These are phyloP conservation scores for Lasiosphaeria ovina DNA, from an alignment of 495 filamentous ascomycete species.

Conservation along the genomic window DNA sequence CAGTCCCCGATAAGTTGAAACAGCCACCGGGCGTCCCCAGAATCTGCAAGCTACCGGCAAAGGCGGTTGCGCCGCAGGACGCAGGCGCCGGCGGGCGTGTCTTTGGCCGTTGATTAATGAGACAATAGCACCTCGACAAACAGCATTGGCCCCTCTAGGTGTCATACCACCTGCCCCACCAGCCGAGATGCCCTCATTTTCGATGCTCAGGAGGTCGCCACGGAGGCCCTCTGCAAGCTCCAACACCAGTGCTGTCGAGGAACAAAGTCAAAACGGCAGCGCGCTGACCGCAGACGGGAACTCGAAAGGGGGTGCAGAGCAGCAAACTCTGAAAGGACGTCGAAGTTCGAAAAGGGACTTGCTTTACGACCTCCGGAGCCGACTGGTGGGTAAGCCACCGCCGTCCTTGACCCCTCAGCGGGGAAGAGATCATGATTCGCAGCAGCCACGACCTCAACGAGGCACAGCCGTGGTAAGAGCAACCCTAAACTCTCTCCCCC, in stretches of 20 bases:
- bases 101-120: constrained; percentile 16
- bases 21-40: neutral
- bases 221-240: constrained; percentile 15
- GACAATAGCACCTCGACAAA: neutral
- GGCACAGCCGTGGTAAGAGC: constrained; percentile 19
- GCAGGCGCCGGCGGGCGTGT: constrained; percentile 3
- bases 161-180: neutral
- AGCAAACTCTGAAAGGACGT: constrained; percentile 17
- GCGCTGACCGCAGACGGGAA: constrained; percentile 2
- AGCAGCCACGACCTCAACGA: constrained; percentile 19
- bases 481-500: constrained; percentile 1
- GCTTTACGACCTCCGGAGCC: constrained; percentile 33
- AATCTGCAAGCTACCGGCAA: neutral
- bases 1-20: neutral
- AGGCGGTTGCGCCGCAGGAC: neutral
- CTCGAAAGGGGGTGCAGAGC: constrained; percentile 16
- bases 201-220: constrained; percentile 28
- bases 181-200: constrained; percentile 32
- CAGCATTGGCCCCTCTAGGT: too few species aligned
- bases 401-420: constrained; percentile 28
- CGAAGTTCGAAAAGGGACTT: constrained; percentile 36
- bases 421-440: constrained; percentile 19
- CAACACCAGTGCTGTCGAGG: constrained; percentile 19
- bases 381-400: constrained; percentile 27
- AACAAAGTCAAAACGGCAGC: constrained; percentile 12